A percentile compares a stretch with the other conserved stretches of the same genome.
These are phyloP conservation scores for Strobilomyces dryophilus DNA, from an alignment of 768 basidiomycete genomes.

Conservation along the genomic window DNA sequence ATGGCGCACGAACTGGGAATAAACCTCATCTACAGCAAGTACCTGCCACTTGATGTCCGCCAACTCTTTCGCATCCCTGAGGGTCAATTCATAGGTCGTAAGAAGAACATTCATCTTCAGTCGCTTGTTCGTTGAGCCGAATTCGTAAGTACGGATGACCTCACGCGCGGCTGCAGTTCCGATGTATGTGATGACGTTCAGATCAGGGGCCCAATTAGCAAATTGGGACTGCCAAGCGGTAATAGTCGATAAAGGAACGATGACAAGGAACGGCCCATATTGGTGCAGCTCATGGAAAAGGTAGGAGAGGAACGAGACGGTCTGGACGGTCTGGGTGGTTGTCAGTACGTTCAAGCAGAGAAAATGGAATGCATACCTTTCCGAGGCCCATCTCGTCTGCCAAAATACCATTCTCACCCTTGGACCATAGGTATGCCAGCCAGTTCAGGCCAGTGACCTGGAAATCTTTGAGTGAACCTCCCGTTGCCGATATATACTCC, in stretches of 20 bases:
- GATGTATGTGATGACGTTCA: constrained; percentile 96
- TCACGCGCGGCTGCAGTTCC: constrained; percentile 85
- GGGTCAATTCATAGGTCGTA: constrained; percentile 94
- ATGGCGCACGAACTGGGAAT: constrained; percentile 14
- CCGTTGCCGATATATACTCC: constrained; percentile 71
- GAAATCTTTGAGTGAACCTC: constrained; percentile 93
- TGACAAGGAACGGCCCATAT: constrained; percentile 95
- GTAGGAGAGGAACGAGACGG: constrained; percentile 90
- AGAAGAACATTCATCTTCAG: constrained; percentile 96
- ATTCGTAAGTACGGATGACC: constrained; percentile 90
- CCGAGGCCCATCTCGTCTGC: constrained; percentile 99
- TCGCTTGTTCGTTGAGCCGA: constrained; percentile 82
- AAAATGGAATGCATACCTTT: constrained; percentile 48
- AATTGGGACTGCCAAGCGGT: constrained; percentile 98
- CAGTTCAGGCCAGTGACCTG: constrained; percentile 98
- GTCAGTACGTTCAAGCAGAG: constrained; percentile 10
- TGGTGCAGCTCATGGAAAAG: constrained; percentile 90
- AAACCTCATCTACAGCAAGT: constrained; percentile 91
- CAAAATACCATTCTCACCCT: constrained; percentile 93
- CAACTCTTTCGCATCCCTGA: constrained; percentile 86
- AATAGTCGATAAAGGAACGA: constrained; percentile 96
- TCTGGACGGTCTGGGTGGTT: constrained; percentile 77
- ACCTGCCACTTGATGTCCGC: constrained; percentile 97
- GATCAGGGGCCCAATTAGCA: constrained; percentile 88
- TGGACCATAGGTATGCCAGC: constrained; percentile 95